Conservation (phyloP, 805 yeast species). For the Ogataea wickerhamii region DNA sequence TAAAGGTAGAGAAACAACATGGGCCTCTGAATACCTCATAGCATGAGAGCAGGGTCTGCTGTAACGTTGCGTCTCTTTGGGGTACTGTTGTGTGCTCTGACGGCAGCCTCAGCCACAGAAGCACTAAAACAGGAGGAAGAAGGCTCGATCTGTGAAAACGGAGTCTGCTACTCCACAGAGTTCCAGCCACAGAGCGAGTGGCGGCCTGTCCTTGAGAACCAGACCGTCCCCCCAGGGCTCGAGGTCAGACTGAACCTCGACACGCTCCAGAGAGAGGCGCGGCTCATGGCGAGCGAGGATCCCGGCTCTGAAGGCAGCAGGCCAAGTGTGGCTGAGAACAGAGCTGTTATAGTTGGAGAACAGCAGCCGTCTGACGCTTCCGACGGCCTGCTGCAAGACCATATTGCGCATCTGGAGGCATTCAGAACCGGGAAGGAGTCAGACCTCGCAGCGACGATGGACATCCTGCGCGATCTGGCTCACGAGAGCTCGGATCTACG, state of each 20-base stretch:
- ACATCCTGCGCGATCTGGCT: slow-evolving; percentile 39
- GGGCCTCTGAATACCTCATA: no score
- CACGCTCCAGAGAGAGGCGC: neutral
- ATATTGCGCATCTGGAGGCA: neutral
- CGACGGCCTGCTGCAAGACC: neutral
- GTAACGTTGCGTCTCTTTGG: no score
- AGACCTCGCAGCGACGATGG: slow-evolving; percentile 10
- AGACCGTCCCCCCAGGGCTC: neutral
- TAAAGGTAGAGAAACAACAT: no score
- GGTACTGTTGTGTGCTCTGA: no score
- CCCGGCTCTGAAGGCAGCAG: neutral
- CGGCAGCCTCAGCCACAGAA: no score
- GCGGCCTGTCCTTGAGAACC: neutral
- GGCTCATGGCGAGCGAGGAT: neutral
- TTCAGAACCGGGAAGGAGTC: neutral
- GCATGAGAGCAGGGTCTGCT: no score
- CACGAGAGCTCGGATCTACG: slow-evolving; percentile 69
- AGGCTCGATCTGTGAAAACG: no score
- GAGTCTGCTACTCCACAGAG: no score
- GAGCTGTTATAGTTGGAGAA: neutral
- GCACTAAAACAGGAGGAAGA: no score
- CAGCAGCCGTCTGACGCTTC: neutral
- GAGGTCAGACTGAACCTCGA: neutral
- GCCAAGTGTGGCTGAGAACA: no score
- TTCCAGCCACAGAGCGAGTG: neutral